Evolutionary conservation across 2,329 filamentous ascomycete genomes (phyloP).

Genomic region (Paramyrothecium roridum): DNA sequence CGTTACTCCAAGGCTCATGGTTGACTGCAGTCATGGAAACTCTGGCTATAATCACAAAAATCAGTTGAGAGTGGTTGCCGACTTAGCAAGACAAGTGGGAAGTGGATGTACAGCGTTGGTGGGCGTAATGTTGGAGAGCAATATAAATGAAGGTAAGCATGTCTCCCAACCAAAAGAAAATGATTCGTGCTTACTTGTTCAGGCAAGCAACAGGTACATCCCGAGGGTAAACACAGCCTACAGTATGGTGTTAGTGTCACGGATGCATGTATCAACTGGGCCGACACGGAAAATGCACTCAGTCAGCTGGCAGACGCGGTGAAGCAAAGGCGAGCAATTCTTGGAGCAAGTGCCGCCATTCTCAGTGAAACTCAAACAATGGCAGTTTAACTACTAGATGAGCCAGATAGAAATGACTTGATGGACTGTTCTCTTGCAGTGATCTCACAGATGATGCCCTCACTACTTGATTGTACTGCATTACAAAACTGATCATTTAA

Average conservation of each 20-base stretch:
- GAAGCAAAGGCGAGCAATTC: slow-evolving; percentile 47
- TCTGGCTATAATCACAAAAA: slow-evolving; percentile 95
- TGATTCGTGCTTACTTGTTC: slow-evolving; percentile 18
- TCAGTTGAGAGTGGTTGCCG: slow-evolving; percentile 87
- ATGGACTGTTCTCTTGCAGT: too few relatives aligned
- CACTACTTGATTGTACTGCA: too few relatives aligned
- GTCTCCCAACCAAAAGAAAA: background rate
- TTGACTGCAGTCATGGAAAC: slow-evolving; percentile 97
- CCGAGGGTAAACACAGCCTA: slow-evolving; percentile 78
- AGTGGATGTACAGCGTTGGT: slow-evolving; percentile 84
- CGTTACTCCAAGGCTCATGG: slow-evolving; percentile 78
- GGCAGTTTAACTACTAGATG: too few relatives aligned
- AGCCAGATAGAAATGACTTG: too few relatives aligned
- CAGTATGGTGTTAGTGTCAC: slow-evolving; percentile 97
- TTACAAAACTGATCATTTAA: too few relatives aligned
- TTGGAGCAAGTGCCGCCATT: slow-evolving; percentile 13
- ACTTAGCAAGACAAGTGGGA: slow-evolving; percentile 78
- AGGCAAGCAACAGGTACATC: slow-evolving; percentile 88
- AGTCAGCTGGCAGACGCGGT: slow-evolving; percentile 78
- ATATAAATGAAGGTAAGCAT: slow-evolving; percentile 81
- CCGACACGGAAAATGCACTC: slow-evolving; percentile 79
- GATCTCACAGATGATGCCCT: too few relatives aligned
- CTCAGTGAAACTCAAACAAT: too few relatives aligned
- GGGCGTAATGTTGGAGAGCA: slow-evolving; percentile 98
- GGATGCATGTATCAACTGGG: slow-evolving; percentile 94